phyloP scores from a whole-genome alignment of 2,329 filamentous ascomycete species.

The Clonostachys sp. region DNA sequence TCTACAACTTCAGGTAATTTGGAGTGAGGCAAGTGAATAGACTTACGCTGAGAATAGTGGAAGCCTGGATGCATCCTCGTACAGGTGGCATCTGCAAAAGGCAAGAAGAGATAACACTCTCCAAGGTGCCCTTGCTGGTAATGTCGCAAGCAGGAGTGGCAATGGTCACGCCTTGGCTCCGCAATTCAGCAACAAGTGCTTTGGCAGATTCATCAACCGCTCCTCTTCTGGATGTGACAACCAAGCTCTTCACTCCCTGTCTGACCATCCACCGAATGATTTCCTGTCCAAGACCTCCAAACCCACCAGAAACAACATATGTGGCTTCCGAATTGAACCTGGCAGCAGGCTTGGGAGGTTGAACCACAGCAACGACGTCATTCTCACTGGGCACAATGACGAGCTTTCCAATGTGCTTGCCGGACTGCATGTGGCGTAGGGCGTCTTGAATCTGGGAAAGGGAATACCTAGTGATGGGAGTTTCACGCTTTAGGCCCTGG shows the following conservation, averaged over 20 bases:
- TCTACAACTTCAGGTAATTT: not conserved
- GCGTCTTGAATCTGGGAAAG: constrained; percentile 24
- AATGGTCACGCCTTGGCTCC: not conserved
- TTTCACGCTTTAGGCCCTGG: not conserved
- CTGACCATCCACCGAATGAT: constrained; percentile 27
- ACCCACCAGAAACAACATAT: constrained; percentile 43
- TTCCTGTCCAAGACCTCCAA: constrained; percentile 41
- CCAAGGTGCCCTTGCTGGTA: not conserved
- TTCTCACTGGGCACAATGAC: constrained; percentile 16
- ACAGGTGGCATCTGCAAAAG: constrained; percentile 1
- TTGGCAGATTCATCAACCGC: constrained; percentile 7
- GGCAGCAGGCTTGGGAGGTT: no score
- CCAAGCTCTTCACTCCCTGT: constrained; percentile 15
- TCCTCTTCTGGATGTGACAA: constrained; percentile 17
- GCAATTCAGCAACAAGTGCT: constrained; percentile 7
- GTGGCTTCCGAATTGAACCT: constrained; percentile 17
- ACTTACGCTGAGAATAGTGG: not conserved
- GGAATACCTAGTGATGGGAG: constrained; percentile 12
- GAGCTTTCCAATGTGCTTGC: constrained; percentile 34
- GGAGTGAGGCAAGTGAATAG: no score
- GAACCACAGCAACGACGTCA: no score
- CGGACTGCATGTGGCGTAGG: constrained; percentile 35
- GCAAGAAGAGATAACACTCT: constrained; percentile 2
- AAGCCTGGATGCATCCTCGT: not conserved
- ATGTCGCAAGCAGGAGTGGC: constrained; percentile 3